phyloP scores from a whole-genome alignment of 345 rosid genomes.

The Hevea brasiliensis region DNA sequence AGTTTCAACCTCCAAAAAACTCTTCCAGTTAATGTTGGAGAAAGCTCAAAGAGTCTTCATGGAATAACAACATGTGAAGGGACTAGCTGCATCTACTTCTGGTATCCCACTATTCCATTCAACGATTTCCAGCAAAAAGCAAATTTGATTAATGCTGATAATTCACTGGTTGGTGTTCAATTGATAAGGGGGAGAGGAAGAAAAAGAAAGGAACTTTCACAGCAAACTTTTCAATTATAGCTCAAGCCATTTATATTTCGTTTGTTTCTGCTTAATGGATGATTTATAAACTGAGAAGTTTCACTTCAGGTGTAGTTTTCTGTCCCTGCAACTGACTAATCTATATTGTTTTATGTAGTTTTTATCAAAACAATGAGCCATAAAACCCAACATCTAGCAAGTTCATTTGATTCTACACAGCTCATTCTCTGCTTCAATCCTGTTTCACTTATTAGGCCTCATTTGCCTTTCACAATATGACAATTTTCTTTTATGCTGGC shows the following conservation, averaged over 20 bases:
- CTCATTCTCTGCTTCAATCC: constrained; percentile 4
- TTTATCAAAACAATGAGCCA: not conserved
- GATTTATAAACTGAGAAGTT: not conserved
- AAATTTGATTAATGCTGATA: not conserved
- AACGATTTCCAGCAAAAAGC: not conserved
- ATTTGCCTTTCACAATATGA: not conserved
- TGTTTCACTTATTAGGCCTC: not conserved
- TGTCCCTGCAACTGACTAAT: too few relatives aligned
- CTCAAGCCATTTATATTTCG: not conserved
- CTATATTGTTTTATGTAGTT: not conserved
- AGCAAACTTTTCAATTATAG: not conserved
- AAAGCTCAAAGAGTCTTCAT: constrained; percentile 10
- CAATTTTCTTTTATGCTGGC: not conserved
- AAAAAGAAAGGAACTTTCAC: not conserved
- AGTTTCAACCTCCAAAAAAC: not conserved
- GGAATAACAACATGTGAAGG: constrained; percentile 21
- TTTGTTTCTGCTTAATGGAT: constrained; percentile 13
- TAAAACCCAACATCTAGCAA: not conserved
- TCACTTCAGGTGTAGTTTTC: not conserved
- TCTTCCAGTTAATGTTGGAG: constrained; percentile 8
- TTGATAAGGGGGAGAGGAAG: not conserved
- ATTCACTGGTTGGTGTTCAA: not conserved
- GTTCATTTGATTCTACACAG: not conserved
- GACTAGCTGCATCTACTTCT: constrained; percentile 23
- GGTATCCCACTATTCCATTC: constrained; percentile 7